phyloP scores from a whole-genome alignment of 2,329 filamentous ascomycete species.

The Pseudonectria buxi region DNA sequence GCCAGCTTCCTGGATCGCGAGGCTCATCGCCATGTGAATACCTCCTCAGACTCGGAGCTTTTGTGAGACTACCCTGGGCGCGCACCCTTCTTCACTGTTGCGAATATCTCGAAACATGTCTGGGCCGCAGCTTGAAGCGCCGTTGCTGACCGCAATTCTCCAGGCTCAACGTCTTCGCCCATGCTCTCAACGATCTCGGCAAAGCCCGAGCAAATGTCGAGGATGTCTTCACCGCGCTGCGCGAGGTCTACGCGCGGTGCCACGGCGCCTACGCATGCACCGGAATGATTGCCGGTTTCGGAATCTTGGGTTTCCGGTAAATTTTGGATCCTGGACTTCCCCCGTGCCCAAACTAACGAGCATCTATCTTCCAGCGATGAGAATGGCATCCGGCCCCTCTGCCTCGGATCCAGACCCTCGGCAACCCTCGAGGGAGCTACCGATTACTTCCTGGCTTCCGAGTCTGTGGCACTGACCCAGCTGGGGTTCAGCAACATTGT shows the following conservation, averaged over 20 bases:
- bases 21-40: conserved; percentile 82
- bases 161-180: conserved; percentile 75
- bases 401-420: conserved; percentile 68
- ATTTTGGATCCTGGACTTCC: conserved; percentile 44
- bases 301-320: conserved; percentile 66
- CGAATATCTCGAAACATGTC: too few species aligned
- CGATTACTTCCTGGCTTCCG: conserved; percentile 89
- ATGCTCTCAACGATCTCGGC: conserved; percentile 71
- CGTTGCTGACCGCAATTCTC: conserved; percentile 3
- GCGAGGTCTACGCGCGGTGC: conserved; percentile 65
- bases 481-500: conserved; percentile 70
- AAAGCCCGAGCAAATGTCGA: conserved; percentile 74
- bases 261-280: conserved; percentile 74
- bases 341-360: conserved; percentile 62
- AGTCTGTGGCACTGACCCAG: conserved; percentile 76
- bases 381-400: conserved; percentile 74
- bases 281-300: conserved; percentile 76
- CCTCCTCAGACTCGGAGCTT: conserved; percentile 69
- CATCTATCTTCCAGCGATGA: conserved; percentile 12
- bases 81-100: background rate
- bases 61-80: conserved; percentile 7
- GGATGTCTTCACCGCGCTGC: conserved; percentile 67
- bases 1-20: conserved; percentile 67
- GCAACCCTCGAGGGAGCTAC: conserved; percentile 52
- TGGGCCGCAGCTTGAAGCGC: too few species aligned